Base-by-base conservation (phyloP, 2,329 filamentous ascomycete species). In the Ophiocordyceps camponoti-leonardi region DNA sequence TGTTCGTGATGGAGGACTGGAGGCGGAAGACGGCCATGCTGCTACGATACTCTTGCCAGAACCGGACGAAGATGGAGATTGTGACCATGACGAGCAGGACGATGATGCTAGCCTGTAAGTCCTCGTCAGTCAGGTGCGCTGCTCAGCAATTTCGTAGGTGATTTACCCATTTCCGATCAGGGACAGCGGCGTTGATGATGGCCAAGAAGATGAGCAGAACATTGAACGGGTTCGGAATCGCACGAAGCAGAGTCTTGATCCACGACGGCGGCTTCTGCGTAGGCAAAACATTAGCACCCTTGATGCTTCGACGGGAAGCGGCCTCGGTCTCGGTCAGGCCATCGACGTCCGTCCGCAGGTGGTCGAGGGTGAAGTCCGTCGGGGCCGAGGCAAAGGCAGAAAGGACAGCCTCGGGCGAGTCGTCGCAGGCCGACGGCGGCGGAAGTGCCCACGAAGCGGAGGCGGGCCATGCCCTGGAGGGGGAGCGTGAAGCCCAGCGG, bases 1-100 rank as follows among this genome's bases (percentile, higher is more conserved):
- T 48, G n/a, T 48, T 50, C 14, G 51, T 50, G 23, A 57, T 48
- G n/a, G 55, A 55, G 28, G 50, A 51, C 44, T 56, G 52, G 3
- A 57, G 50, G 26, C 48, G 49, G 35, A 54, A 55, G 33, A 57
- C 52, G 14, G 53, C 52, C 4, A 57, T 41, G 18, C 51, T 52
- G 47, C 55, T 57, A 19, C 52, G 50, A 23, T 57, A 56, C 28
- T 57, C 55, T 28, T 57, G 55, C 55, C 55, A 56, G 41, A 57
- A 57, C 18, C 55, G 53, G 6, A 56, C 54, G n/a, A 47, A 12
- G n/a, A 53, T 50, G 6, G 55, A 57, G 22, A 57, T 50, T 35
- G 44, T 8, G 18, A 57, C 51, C 55, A 57, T 57, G 46, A 53
- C 45, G 31, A 56, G 48, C 23, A 57, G 48, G n/a, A 57, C 52